phyloP scores from a whole-genome alignment of 305 asterid species.

The Monarda citriodora region DNA sequence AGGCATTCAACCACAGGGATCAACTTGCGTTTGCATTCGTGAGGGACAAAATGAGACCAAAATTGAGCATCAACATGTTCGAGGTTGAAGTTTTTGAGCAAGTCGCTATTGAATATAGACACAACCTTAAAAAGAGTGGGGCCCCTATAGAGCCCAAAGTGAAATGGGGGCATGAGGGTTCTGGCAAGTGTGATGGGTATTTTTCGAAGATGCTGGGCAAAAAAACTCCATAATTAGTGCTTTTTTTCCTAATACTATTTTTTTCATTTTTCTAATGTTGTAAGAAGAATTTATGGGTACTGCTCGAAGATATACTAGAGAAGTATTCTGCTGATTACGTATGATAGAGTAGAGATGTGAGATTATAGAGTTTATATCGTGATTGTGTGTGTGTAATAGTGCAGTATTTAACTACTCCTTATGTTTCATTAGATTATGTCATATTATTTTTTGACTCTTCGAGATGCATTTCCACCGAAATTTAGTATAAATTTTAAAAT shows the following conservation, averaged over 20 bases:
- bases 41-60: constrained; percentile 76
- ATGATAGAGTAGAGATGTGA: neutral
- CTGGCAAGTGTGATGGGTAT: constrained; percentile 54
- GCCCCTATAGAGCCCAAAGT: constrained; percentile 31
- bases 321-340: neutral
- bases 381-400: no score
- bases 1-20: constrained; percentile 90
- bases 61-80: constrained; percentile 70
- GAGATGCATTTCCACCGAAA: no score
- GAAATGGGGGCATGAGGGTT: constrained; percentile 29
- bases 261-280: neutral
- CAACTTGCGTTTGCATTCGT: constrained; percentile 85
- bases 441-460: no score
- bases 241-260: neutral
- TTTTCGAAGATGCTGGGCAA: constrained; percentile 74
- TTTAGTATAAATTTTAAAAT: no score
- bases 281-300: neutral
- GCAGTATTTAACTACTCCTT: no score
- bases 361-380: no score
- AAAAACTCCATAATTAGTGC: constrained; percentile 25
- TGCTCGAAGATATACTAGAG: neutral
- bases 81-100: constrained; percentile 87
- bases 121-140: constrained; percentile 48
- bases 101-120: constrained; percentile 79
- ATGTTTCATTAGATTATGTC: no score